Base-by-base conservation (phyloP, 2,329 filamentous ascomycete species). In the Venturiaceae sp. region DNA sequence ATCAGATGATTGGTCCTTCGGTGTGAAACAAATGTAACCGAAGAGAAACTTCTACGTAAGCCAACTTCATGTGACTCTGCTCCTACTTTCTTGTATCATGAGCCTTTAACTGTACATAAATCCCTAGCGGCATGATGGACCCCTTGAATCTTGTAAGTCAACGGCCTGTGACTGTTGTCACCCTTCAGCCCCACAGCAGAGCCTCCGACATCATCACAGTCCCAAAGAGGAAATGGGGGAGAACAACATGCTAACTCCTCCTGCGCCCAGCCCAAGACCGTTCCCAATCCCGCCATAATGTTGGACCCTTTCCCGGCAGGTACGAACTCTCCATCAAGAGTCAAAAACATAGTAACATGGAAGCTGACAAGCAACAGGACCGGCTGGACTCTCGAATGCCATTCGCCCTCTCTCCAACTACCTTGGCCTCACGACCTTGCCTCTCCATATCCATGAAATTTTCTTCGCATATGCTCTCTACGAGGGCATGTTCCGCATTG, bases 401-500 rank as follows among this genome's bases (percentile, higher is more conserved):
- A 73, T 85, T 53, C 77, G 85, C 69, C 87, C 87, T 16, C 77
- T 83, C 68, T 84, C 87, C 62, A 80, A 87, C 64, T 75, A 74
- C 61, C 74, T 87, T 60, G 71, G 75, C 57, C 76, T 92, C 53
- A 76, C 81, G 6, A 85, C 86, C 6, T 80, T 94, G 21, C 86
- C 88, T 16, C 74, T 87, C 53, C 90, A 95, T 72, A 78, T 88
- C 65, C 89, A 94, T 75, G 88, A 95, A 72, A 80, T 92, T 54
- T 62, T 88, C 59, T 74, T 83, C 62, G 83, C 85, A 26, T 84
- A 85, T 60, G 64, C 81, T 30, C 73, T 88, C 63, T 95, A 95
- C 75, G 83, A 85, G 55, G 70, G 84, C 66, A 80, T 89, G 67
- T 83, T 85, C 71, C 76, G 77, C 64, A 78, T 84, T 62, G 66